Evolutionary conservation across 2,329 filamentous ascomycete genomes (phyloP).

Genomic region (Neonectria sp.): DNA sequence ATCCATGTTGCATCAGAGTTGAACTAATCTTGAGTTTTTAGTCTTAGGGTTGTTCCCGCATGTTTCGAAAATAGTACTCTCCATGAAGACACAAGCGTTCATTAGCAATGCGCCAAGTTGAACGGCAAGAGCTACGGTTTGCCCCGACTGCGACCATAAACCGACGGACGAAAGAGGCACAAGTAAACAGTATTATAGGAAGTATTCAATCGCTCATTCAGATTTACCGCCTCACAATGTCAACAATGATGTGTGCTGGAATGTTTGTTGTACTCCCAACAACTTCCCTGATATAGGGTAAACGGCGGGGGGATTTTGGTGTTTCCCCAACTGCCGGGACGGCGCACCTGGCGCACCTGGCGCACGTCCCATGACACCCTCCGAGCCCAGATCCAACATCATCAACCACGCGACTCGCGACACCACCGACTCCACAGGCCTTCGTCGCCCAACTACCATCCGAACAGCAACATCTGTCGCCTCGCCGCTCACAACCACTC

Average conservation of each 20-base stretch:
- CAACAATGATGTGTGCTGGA: too few species aligned
- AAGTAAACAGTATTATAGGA: not conserved
- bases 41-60: too few species aligned
- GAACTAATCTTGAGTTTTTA: too few species aligned
- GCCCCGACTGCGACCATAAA: too few species aligned
- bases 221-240: not conserved
- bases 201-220: not conserved
- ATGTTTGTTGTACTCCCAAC: not conserved
- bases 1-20: too few species aligned
- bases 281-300: constrained; percentile 24
- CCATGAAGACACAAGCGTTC: too few species aligned
- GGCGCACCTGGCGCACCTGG: constrained; percentile 5
- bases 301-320: constrained; percentile 1
- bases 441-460: constrained; percentile 9
- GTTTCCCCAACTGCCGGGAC: constrained; percentile 14
- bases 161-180: not conserved
- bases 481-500: constrained; percentile 17
- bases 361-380: constrained; percentile 30
- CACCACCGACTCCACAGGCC: constrained; percentile 10
- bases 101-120: too few species aligned
- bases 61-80: too few species aligned
- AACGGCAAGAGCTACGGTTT: too few species aligned
- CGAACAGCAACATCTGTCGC: constrained; percentile 13
- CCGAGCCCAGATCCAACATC: constrained; percentile 2
- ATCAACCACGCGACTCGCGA: constrained; percentile 31